Base-by-base conservation (phyloP, 768 basidiomycete species). In the Cytidiella melzeri region DNA sequence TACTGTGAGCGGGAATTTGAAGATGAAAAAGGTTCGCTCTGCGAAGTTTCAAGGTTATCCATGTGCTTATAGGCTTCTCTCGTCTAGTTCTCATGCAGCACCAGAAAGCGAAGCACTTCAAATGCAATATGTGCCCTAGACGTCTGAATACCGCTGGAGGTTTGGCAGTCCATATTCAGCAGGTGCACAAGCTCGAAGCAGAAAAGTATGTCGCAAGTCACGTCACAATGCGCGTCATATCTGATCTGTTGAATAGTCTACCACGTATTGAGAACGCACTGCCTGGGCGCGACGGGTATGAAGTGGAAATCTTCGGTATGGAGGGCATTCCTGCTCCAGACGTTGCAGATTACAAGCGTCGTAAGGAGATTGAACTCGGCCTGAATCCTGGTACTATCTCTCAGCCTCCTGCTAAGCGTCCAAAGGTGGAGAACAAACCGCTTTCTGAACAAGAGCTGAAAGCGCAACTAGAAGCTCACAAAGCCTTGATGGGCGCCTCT, bases 251-350 rank as follows among this genome's bases (percentile, higher is more conserved):
- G n/a, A 27, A 1, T 30, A 85, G 84, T 53, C 71, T 87, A 27
- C 83, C 79, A n/a, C 89, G 95, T 18, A 92, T 99, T 21, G 94
- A 96, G 48, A 98, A 97, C 64, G 94, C 95, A 0, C 73, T 99
- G 3, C 92, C 95, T 7, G 95, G 94, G 24, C 83, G 96, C 27
- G 95, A 97, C 68, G 92, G 94, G 1, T 97, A 97, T 59, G 95
- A 98, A 64, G 87, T 99, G 30, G 96, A 99, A 69, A 98, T 99
- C 42, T 98, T 98, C 56, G 96, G 96, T 20, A 98, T 99, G 96
- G 95, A 96, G 64, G 96, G 95, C 47, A 92, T 97, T 43, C 93
- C 93, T 6, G 86, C 85, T 3, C 89, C 92, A 27, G 94, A 95
- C 66, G 79, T 95, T 18, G 92, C 90, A 11, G 95, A 94, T 66